These are phyloP conservation scores for Candida nemodendra DNA, from an alignment of 805 yeast species.

Conservation along the genomic window DNA sequence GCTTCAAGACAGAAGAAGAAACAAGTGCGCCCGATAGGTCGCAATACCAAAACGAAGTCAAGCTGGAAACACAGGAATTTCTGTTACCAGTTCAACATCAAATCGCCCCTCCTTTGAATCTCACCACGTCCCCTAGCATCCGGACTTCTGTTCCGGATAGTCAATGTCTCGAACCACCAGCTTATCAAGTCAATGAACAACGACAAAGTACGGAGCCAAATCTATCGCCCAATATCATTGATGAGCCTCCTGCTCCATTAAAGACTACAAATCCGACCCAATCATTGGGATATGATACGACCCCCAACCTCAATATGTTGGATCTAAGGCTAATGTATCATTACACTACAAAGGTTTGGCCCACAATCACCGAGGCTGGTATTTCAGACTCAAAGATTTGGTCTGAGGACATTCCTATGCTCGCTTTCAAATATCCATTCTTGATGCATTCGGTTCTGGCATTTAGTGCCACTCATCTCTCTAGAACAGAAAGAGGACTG, in stretches of 20 bases:
- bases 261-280: slow-evolving; percentile 15
- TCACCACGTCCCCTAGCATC: too few relatives aligned
- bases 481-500: slow-evolving; percentile 70
- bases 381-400: slow-evolving; percentile 83
- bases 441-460: slow-evolving; percentile 90
- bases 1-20: not conserved
- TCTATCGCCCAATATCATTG: slow-evolving; percentile 31
- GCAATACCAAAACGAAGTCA: not conserved
- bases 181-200: slow-evolving; percentile 3
- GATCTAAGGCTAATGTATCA: slow-evolving; percentile 85
- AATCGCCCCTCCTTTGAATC: not conserved
- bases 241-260: slow-evolving; percentile 28
- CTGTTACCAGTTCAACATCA: not conserved
- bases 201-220: slow-evolving; percentile 20
- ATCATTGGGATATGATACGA: slow-evolving; percentile 23
- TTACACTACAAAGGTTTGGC: slow-evolving; percentile 80
- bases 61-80: slow-evolving; percentile 1
- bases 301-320: slow-evolving; percentile 53
- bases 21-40: not conserved
- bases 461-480: slow-evolving; percentile 87
- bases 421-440: slow-evolving; percentile 86
- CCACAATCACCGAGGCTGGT: slow-evolving; percentile 87
- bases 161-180: too few relatives aligned
- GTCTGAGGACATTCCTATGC: slow-evolving; percentile 82
- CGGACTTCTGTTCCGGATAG: too few relatives aligned